Evolutionary conservation across 495 filamentous ascomycete species (phyloP).

Genomic region (Niebla homalea): DNA sequence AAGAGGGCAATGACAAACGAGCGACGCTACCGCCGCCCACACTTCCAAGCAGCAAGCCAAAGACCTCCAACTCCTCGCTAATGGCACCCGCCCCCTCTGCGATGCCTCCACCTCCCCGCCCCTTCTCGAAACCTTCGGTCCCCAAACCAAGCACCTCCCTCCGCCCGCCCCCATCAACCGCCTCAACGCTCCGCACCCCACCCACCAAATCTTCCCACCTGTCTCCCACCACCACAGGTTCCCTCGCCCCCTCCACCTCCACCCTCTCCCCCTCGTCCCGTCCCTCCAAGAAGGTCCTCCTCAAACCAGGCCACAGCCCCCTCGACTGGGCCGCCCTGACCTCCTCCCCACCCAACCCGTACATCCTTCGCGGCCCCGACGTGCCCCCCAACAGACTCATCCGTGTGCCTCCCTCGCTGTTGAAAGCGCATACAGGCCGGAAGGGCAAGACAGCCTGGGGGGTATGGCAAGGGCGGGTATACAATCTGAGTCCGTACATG

Average conservation of each 20-base stretch:
- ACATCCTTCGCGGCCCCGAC: constrained; percentile 51
- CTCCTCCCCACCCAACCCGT: constrained; percentile 42
- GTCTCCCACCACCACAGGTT: constrained; percentile 23
- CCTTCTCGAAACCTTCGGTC: constrained; percentile 9
- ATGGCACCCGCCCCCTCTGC: not conserved
- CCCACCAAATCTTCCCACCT: constrained; percentile 28
- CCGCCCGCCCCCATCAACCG: constrained; percentile 20
- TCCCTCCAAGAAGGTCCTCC: constrained; percentile 46
- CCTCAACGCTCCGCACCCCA: constrained; percentile 28
- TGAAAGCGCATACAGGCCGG: constrained; percentile 61
- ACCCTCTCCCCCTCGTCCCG: constrained; percentile 26
- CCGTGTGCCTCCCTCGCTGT: constrained; percentile 63
- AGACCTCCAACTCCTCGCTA: not conserved
- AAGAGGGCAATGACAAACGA: not conserved
- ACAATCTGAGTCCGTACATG: constrained; percentile 83
- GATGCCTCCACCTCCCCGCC: constrained; percentile 15
- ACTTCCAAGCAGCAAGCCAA: not conserved
- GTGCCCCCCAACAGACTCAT: constrained; percentile 35
- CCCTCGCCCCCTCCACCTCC: constrained; percentile 20
- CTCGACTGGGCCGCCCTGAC: constrained; percentile 86
- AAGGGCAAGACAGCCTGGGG: constrained; percentile 83
- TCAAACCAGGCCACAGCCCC: constrained; percentile 78
- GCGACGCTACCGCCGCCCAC: not conserved
- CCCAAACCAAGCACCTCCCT: constrained; percentile 20
- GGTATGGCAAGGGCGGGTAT: constrained; percentile 71